Conservation (phyloP, 257 asterid genomes). For the Scutellaria baicalensis region DNA sequence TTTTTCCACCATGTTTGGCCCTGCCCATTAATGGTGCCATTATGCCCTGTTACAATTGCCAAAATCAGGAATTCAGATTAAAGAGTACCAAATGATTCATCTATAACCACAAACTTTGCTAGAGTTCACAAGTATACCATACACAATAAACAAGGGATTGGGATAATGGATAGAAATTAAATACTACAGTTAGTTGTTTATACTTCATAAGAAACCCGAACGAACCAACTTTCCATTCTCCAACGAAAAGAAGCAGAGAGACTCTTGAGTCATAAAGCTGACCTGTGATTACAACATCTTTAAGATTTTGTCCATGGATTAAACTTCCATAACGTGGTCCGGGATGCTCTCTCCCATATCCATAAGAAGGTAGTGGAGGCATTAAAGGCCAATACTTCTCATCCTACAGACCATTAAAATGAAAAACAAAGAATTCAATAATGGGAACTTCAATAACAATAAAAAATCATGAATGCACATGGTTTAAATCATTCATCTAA, state of each 20-base stretch:
- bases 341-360: constrained; percentile 86
- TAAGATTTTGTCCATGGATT: constrained; percentile 93
- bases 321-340: constrained; percentile 96
- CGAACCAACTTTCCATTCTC: not conserved
- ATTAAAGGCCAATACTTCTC: constrained; percentile 87
- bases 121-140: not conserved
- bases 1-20: constrained; percentile 83
- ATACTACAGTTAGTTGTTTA: not conserved
- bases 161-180: not conserved
- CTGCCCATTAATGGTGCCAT: constrained; percentile 74
- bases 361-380: constrained; percentile 98
- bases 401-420: constrained; percentile 38
- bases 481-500: not conserved
- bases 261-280: constrained; percentile 18
- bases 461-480: not conserved
- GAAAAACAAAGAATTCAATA: not conserved
- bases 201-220: not conserved
- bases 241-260: not conserved
- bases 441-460: not conserved
- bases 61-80: constrained; percentile 6
- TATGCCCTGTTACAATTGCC: constrained; percentile 50
- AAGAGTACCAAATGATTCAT: not conserved
- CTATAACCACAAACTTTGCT: not conserved
- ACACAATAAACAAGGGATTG: not conserved
- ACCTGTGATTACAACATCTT: constrained; percentile 97